These are phyloP conservation scores for Sporothrix euskadiensis DNA, from an alignment of 2,329 filamentous ascomycete genomes.

Conservation along the genomic window DNA sequence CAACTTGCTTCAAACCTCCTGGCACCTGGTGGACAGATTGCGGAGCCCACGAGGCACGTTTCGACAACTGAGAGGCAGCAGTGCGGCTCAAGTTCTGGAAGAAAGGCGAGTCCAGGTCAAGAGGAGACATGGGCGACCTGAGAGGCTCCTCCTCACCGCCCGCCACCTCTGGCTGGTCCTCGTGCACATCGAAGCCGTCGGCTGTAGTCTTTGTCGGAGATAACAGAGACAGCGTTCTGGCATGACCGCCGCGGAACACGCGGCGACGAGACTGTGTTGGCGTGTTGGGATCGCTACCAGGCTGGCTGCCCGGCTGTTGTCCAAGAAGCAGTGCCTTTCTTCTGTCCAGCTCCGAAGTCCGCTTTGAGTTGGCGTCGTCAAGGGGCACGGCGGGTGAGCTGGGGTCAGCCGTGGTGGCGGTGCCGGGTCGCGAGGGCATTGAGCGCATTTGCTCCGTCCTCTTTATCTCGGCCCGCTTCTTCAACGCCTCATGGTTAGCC, in stretches of 20 bases:
- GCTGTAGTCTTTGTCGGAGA: slow-evolving; percentile 60
- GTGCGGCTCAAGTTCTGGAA: slow-evolving; percentile 37
- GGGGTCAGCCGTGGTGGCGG: neutral
- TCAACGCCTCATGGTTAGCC: slow-evolving; percentile 72
- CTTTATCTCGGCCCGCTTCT: slow-evolving; percentile 71
- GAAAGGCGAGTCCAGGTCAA: slow-evolving; percentile 37
- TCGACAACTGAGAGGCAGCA: slow-evolving; percentile 47
- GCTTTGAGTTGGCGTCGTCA: slow-evolving; percentile 40
- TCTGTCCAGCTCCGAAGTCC: slow-evolving; percentile 67
- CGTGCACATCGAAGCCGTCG: slow-evolving; percentile 47
- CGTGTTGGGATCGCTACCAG: slow-evolving; percentile 36
- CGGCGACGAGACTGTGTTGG: slow-evolving; percentile 53
- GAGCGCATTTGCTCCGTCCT: slow-evolving; percentile 61
- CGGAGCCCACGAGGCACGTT: slow-evolving; percentile 63
- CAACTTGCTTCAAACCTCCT: slow-evolving; percentile 70
- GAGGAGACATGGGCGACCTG: slow-evolving; percentile 39
- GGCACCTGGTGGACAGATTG: slow-evolving; percentile 48
- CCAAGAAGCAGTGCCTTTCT: slow-evolving; percentile 65
- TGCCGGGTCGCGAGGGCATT: slow-evolving; percentile 31
- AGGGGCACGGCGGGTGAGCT: neutral
- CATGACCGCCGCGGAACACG: slow-evolving; percentile 67
- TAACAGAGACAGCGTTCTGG: slow-evolving; percentile 72
- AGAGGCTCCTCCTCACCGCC: slow-evolving; percentile 41
- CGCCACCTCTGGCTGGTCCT: slow-evolving; percentile 39
- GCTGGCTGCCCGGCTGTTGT: slow-evolving; percentile 41